phyloP scores from a whole-genome alignment of 179 eudicot species.

The Carnegiea gigantea region DNA sequence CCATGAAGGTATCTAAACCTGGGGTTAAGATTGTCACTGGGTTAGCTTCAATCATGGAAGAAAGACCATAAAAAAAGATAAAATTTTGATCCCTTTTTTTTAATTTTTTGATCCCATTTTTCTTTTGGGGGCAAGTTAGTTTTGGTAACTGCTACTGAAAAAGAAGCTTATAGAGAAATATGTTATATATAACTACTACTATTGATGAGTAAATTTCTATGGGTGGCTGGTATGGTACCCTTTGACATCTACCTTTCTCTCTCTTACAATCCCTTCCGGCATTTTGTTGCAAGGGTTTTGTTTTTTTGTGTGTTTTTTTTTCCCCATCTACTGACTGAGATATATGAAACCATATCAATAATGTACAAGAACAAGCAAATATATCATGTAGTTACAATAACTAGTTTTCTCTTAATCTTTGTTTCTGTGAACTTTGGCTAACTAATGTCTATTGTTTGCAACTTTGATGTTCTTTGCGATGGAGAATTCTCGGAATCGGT shows the following conservation, averaged over 20 bases:
- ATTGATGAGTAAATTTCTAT: conserved; percentile 22
- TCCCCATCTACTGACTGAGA: conserved; percentile 17
- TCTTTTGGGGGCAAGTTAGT: conserved; percentile 28
- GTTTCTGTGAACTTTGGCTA: neutral
- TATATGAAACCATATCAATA: conserved; percentile 30
- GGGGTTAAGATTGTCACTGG: conserved; percentile 35
- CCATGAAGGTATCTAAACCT: conserved; percentile 20
- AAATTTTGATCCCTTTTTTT: conserved; percentile 26
- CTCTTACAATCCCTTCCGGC: conserved; percentile 35
- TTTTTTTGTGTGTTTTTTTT: neutral
- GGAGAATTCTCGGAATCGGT: too few relatives aligned
- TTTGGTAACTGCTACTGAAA: conserved; percentile 30
- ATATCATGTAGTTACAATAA: neutral
- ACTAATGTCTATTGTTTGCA: too few relatives aligned
- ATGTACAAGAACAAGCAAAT: conserved; percentile 23
- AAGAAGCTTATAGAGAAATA: conserved; percentile 22
- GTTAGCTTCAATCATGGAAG: conserved; percentile 36
- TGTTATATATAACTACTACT: conserved; percentile 22
- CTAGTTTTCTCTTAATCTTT: neutral
- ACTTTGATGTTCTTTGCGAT: too few relatives aligned
- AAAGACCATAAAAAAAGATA: conserved; percentile 26
- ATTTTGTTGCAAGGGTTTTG: conserved; percentile 48
- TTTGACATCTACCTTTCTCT: conserved; percentile 26
- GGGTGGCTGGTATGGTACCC: conserved; percentile 32
- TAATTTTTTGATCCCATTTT: conserved; percentile 13